Percentiles rank a stretch among this genome's conserved stretches.
Conservation (phyloP, 2,329 filamentous ascomycete species). For the Rhytidhysteron rufulum region DNA sequence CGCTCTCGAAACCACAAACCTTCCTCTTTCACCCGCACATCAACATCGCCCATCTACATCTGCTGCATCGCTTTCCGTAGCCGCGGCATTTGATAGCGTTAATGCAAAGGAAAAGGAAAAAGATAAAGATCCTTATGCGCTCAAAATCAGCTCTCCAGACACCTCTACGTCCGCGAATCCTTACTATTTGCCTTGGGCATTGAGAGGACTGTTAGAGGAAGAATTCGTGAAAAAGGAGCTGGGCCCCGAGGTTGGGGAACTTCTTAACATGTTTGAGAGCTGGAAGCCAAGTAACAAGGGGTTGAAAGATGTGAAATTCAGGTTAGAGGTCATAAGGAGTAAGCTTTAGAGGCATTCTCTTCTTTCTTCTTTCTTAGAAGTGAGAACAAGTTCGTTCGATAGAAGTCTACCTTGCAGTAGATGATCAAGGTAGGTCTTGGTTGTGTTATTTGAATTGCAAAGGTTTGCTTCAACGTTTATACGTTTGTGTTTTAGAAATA, state of each 20-base stretch:
- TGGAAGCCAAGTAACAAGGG: constrained; percentile 91
- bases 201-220: constrained; percentile 89
- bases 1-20: constrained; percentile 44
- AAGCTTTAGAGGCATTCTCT: constrained; percentile 66
- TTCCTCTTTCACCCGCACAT: constrained; percentile 18
- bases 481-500: no score
- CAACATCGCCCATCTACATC: constrained; percentile 17
- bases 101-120: constrained; percentile 19
- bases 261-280: constrained; percentile 85
- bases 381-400: no score
- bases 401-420: no score
- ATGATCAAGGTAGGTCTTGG: no score
- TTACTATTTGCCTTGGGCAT: constrained; percentile 90
- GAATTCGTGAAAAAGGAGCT: constrained; percentile 82
- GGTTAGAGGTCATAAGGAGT: constrained; percentile 85
- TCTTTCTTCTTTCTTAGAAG: no score
- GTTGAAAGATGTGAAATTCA: constrained; percentile 91
- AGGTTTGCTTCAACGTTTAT: no score
- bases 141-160: constrained; percentile 32
- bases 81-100: background rate
- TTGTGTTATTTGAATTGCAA: no score
- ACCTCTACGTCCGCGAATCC: constrained; percentile 57
- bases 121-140: constrained; percentile 17
- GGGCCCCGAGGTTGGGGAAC: constrained; percentile 68
- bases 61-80: background rate